Evolutionary conservation across 1,284 basidiomycete genomes (phyloP), one percentile per base, ranked within the genome.

Genomic region (Malassezia nana): DNA sequence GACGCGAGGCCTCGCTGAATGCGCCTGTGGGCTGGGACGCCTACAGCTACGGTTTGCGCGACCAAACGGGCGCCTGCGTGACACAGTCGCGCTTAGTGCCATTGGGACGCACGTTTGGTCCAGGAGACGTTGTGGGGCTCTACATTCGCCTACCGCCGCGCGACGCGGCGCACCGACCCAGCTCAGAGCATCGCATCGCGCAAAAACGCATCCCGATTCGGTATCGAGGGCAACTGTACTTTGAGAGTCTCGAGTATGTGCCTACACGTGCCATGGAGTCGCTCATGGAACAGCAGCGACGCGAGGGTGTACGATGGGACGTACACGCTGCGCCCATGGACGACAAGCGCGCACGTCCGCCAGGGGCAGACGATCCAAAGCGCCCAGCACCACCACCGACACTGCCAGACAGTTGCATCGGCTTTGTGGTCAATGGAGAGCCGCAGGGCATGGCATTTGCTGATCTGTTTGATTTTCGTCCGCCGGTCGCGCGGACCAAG

Each of bases 141-240:
- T 91, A 89, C 75, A 86, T 94, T 51, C 87, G 82, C 45, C 81
- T 98, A 2, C 92, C 92, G 1, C 78, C 47, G 8, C 41, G 38
- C 3, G 42, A 50, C 6, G 35, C 41, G 25, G 53, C 60, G 16
- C 8, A 45, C 20, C 59, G 63, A 9, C 46, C 52, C 10, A 61
- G 68, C 45, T 42, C 60, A 1, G 51, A 52, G 31, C 48, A 49
- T 15, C n/a, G 22, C 4, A 65, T 74, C 49, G 57, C 55, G n/a
- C 50, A 69, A 20, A 71, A 72, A 20, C 62, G 67, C 3, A 58
- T 74, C 50, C 83, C 91, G 2, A 92, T 99, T 69, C 85, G 88
- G 53, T 89, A 89, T 78, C 91, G 91, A 75, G 87, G 87, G n/a
- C 89, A 92, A 75, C 84, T 89, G 59, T 92, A 94, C 74, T 96